Conservation (phyloP, 305 asterid genomes). For the Fraxinus platypoda region DNA sequence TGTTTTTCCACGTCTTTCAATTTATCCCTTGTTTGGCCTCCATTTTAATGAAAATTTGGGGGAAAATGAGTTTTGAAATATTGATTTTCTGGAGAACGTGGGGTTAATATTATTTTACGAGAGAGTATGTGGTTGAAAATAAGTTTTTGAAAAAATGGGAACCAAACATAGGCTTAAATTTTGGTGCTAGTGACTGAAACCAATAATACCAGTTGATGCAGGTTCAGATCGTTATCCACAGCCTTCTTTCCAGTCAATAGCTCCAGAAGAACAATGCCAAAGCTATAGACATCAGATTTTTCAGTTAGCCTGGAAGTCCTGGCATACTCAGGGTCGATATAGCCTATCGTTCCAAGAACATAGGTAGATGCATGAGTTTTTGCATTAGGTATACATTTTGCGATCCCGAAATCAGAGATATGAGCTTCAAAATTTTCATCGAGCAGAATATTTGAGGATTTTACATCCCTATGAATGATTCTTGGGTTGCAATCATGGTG, state of each 20-base stretch:
- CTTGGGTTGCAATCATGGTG: conserved; percentile 92
- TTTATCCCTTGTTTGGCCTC: not conserved
- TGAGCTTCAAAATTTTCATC: conserved; percentile 89
- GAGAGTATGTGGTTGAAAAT: too few relatives aligned
- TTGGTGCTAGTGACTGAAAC: not conserved
- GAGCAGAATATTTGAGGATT: conserved; percentile 82
- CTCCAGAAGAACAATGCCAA: conserved; percentile 92
- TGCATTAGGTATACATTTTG: conserved; percentile 66
- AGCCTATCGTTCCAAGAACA: conserved; percentile 95
- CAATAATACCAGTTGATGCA: conserved; percentile 76
- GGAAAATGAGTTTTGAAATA: not conserved
- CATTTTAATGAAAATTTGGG: not conserved
- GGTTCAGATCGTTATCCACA: conserved; percentile 74
- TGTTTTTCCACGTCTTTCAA: not conserved
- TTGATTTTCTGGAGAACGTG: too few relatives aligned
- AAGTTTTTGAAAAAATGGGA: not conserved
- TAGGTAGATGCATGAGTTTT: conserved; percentile 86
- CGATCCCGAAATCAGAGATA: conserved; percentile 93
- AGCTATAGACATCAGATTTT: conserved; percentile 96
- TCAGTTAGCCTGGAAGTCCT: conserved; percentile 87
- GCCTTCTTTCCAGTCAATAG: conserved; percentile 92
- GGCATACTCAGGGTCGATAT: conserved; percentile 97
- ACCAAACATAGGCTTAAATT: not conserved
- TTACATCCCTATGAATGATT: conserved; percentile 91
- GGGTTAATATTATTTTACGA: not conserved